Evolutionary conservation across 345 rosid genomes (phyloP).

Genomic region (Dimocarpus longan): DNA sequence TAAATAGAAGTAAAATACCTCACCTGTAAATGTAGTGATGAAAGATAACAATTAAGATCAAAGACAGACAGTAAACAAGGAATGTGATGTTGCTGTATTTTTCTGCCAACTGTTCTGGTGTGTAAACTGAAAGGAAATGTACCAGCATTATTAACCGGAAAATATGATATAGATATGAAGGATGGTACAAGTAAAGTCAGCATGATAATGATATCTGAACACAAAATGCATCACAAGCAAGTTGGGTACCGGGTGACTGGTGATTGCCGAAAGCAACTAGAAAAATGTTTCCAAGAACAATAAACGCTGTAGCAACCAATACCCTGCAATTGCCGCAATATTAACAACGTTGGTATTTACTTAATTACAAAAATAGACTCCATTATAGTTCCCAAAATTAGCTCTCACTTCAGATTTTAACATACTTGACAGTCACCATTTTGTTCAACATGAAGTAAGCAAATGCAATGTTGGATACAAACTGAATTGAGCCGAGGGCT

Average conservation of each 20-base stretch:
- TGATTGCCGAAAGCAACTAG: constrained; percentile 98
- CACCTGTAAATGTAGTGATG: constrained; percentile 84
- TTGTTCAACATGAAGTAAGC: constrained; percentile 87
- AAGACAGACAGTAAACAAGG: constrained; percentile 77
- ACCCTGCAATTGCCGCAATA: constrained; percentile 54
- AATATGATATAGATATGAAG: not conserved
- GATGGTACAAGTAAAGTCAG: not conserved
- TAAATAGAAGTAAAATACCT: constrained; percentile 12
- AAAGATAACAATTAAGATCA: constrained; percentile 65
- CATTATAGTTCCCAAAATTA: constrained; percentile 16
- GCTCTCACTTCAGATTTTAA: constrained; percentile 37
- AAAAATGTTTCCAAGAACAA: constrained; percentile 92
- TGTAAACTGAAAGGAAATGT: constrained; percentile 66
- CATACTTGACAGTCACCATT: constrained; percentile 95
- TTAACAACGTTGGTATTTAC: constrained; percentile 10
- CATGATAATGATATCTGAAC: not conserved
- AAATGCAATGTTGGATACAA: constrained; percentile 95
- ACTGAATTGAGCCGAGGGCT: constrained; percentile 97
- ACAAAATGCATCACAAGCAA: constrained; percentile 13
- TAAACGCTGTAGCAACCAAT: constrained; percentile 87
- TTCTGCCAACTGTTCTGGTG: constrained; percentile 94
- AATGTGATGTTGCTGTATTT: constrained; percentile 86
- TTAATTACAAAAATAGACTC: constrained; percentile 1
- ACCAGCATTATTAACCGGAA: constrained; percentile 3
- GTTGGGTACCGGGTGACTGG: constrained; percentile 91